Evolutionary conservation across 1,139 yeast genomes (phyloP).

Genomic region (Geotrichum reessii): DNA sequence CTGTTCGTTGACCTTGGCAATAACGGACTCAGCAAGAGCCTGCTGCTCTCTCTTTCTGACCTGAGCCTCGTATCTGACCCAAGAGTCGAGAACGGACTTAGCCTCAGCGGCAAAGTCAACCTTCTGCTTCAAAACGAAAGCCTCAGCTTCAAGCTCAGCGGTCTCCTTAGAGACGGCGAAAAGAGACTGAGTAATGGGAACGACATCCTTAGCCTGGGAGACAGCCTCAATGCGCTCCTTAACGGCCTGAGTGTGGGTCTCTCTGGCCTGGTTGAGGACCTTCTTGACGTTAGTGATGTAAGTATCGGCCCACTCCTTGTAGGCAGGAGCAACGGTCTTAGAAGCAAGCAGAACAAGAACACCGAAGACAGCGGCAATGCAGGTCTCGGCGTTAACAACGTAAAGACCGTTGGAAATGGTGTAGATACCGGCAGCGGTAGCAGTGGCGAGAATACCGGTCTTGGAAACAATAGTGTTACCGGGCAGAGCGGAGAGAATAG

Average conservation of each 20-base stretch:
- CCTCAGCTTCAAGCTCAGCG: slow-evolving; percentile 88
- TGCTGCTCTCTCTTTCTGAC: slow-evolving; percentile 95
- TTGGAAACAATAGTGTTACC: slow-evolving; percentile 83
- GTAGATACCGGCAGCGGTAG: slow-evolving; percentile 89
- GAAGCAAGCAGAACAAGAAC: slow-evolving; percentile 71
- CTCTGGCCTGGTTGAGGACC: slow-evolving; percentile 81
- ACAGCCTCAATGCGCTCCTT: slow-evolving; percentile 87
- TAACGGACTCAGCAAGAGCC: slow-evolving; percentile 80
- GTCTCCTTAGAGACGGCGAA: slow-evolving; percentile 95
- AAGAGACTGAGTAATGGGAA: slow-evolving; percentile 81
- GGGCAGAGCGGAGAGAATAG: slow-evolving; percentile 88
- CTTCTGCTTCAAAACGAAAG: slow-evolving; percentile 87
- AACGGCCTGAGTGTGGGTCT: slow-evolving; percentile 86
- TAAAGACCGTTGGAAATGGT: slow-evolving; percentile 91
- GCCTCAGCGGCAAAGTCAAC: slow-evolving; percentile 87
- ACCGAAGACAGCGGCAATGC: slow-evolving; percentile 72
- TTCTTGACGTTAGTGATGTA: slow-evolving; percentile 80
- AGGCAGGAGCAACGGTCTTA: slow-evolving; percentile 88
- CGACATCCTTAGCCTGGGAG: slow-evolving; percentile 85
- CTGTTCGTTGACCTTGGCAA: slow-evolving; percentile 83
- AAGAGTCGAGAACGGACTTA: slow-evolving; percentile 90
- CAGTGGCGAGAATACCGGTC: slow-evolving; percentile 92
- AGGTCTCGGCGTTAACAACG: slow-evolving; percentile 90
- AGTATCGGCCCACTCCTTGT: slow-evolving; percentile 91
- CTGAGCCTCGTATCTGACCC: slow-evolving; percentile 98